phyloP scores from a whole-genome alignment of 129 eudicot species.

The Flaveria bidentis region DNA sequence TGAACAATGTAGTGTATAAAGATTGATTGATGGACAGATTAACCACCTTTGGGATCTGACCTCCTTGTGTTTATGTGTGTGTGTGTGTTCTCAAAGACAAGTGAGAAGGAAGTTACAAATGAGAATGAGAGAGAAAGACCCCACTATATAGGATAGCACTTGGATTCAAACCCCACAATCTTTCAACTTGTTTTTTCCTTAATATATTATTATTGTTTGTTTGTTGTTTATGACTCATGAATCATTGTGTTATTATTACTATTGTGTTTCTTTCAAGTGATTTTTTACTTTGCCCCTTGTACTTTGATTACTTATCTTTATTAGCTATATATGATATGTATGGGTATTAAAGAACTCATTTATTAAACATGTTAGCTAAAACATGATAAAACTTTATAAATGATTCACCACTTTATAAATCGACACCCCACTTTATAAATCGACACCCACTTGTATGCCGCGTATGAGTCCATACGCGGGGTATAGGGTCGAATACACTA shows the following conservation, averaged over 20 bases:
- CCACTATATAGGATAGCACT: constrained; percentile 34
- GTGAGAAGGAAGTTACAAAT: constrained; percentile 36
- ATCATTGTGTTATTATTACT: constrained; percentile 11
- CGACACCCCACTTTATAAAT: too few species aligned
- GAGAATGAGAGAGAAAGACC: constrained; percentile 41
- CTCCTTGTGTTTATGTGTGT: constrained; percentile 38
- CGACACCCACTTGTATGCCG: too few species aligned
- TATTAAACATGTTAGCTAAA: too few species aligned
- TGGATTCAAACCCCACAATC: constrained; percentile 35
- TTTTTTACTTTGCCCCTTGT: constrained; percentile 1
- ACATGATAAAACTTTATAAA: too few species aligned
- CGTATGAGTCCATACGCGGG: too few species aligned
- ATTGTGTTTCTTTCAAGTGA: background rate
- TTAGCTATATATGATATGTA: background rate
- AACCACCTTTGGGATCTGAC: constrained; percentile 78
- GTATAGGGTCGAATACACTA: too few species aligned
- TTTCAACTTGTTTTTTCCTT: constrained; percentile 30
- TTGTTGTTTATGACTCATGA: constrained; percentile 27
- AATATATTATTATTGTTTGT: constrained; percentile 25
- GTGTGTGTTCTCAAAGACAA: constrained; percentile 45
- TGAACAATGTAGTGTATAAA: constrained; percentile 43
- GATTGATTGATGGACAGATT: constrained; percentile 64
- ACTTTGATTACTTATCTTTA: background rate
- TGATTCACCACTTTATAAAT: too few species aligned
- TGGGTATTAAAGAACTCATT: too few species aligned